Base-by-base conservation (phyloP, 2,329 filamentous ascomycete species). In the Microdochium trichocladiopsis region DNA sequence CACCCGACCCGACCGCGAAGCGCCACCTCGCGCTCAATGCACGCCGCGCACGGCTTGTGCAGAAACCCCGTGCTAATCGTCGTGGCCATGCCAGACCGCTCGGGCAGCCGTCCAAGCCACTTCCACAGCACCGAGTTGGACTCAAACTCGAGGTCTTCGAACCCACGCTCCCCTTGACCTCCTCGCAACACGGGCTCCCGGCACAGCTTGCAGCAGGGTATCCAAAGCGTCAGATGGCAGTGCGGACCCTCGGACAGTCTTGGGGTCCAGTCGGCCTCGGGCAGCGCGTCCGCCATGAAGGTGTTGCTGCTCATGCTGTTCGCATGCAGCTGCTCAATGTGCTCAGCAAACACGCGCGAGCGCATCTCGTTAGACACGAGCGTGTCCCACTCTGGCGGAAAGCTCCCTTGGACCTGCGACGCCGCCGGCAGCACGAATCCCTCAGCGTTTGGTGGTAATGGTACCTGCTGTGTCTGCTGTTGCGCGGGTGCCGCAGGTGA, bases 181-280 rank as follows among this genome's bases (percentile, higher is more conserved):
- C n/a, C n/a, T n/a, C n/a, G 41, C 10, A 57, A 53, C 5, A 28
- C 48, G 11, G 59, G 55, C 14, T 48, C 31, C 24, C 50, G 48
- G 52, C 60, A 62, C 12, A 61, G 25, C 14, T 52, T 52, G 47
- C 60, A 62, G 25, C 25, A 55, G 2, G 60, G 60, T 3, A 62
- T 54, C 22, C 53, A 58, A 2, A 61, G 14, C 8, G 53, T 61
- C 3, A 62, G 50, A 2, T 21, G 11, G 10, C 58, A 51, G 24
- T 56, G 52, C 11, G 49, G 33, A 1, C 18, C 41, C 12, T 59
- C 57, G 25, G 33, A 51, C 18, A 55, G 9, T 10, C 51, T 49
- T 12, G 22, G 47, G 18, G 31, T 12, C 48, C 51, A 48, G 28
- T 52, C 25, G 14, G 52, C 25, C 33, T 53, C 43, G 18, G 22